Percentiles rank a stretch among this genome's conserved stretches.
Conservation (phyloP, 208 protist genomes). For the Trypanosoma avium region DNA sequence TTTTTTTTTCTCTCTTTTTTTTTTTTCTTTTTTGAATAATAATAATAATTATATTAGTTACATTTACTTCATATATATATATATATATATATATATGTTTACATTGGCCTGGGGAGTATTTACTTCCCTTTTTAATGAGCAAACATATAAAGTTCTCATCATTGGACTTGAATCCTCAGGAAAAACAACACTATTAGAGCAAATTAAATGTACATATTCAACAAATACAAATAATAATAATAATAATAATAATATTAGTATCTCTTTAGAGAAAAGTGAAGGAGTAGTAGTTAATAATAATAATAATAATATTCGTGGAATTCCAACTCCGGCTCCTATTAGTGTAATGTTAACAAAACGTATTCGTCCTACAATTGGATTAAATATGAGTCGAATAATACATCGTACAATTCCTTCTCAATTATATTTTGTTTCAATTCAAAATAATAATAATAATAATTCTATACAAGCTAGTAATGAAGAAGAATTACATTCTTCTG, state of each 20-base stretch:
- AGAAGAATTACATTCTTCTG: too few species aligned
- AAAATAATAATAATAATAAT: too few species aligned
- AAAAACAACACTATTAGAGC: slow-evolving; percentile 98
- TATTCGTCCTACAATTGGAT: slow-evolving; percentile 97
- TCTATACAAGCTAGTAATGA: too few species aligned
- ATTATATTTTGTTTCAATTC: slow-evolving; percentile 44
- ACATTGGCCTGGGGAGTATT: slow-evolving; percentile 66
- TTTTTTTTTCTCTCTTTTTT: slow-evolving; percentile 1
- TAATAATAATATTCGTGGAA: too few species aligned
- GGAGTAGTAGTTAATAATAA: too few species aligned
- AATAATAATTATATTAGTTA: neutral
- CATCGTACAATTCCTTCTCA: slow-evolving; percentile 49
- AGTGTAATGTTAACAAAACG: slow-evolving; percentile 55
- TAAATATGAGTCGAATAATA: slow-evolving; percentile 96
- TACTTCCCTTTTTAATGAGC: slow-evolving; percentile 71
- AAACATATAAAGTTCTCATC: slow-evolving; percentile 91
- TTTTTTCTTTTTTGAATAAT: neutral
- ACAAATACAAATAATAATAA: neutral
- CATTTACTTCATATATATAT: too few species aligned
- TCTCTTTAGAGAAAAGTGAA: neutral
- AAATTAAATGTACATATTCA: slow-evolving; percentile 92
- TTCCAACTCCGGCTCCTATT: slow-evolving; percentile 26
- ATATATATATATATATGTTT: slow-evolving; percentile 46
- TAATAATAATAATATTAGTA: neutral
- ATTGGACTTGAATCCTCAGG: slow-evolving; percentile 95